These are phyloP conservation scores for Microbotryum saponariae DNA, from an alignment of 1,284 basidiomycete species.

Conservation along the genomic window DNA sequence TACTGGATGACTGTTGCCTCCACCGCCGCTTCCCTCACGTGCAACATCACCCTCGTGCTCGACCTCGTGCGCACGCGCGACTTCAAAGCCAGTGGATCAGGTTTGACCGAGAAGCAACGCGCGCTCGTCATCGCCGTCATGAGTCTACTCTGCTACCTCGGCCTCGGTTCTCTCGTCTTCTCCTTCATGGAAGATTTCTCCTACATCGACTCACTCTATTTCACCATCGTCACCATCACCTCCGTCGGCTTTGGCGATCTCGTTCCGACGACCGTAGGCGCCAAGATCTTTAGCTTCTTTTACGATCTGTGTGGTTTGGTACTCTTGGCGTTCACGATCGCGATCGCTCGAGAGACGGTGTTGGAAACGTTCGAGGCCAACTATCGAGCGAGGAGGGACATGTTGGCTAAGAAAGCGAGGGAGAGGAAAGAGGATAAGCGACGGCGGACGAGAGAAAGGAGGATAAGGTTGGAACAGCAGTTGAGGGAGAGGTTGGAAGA, in stretches of 20 bases:
- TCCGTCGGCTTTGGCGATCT: conserved; percentile 76
- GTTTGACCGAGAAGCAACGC: conserved; percentile 69
- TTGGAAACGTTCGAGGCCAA: conserved; percentile 49
- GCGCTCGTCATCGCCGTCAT: conserved; percentile 69
- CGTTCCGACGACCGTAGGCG: conserved; percentile 50
- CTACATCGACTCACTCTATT: conserved; percentile 54
- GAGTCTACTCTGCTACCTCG: conserved; percentile 62
- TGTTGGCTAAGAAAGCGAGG: conserved; percentile 11
- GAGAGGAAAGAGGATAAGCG: conserved; percentile 16
- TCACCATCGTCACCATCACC: conserved; percentile 53
- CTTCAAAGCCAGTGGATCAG: conserved; percentile 58
- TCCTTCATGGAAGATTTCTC: conserved; percentile 49
- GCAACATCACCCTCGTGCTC: conserved; percentile 60
- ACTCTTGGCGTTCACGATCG: conserved; percentile 52
- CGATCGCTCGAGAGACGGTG: conserved; percentile 60
- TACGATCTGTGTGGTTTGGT: conserved; percentile 40
- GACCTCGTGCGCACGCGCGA: conserved; percentile 57
- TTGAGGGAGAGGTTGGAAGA: conserved; percentile 3
- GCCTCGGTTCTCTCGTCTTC: conserved; percentile 50
- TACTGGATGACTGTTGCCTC: conserved; percentile 77
- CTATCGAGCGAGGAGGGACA: conserved; percentile 46
- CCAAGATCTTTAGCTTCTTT: conserved; percentile 35
- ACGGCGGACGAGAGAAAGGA: conserved; percentile 3
- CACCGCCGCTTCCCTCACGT: conserved; percentile 58
- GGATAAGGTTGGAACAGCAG: conserved; percentile 36